Base-by-base conservation (phyloP, 768 basidiomycete genomes). In the Tremella fuciformis region DNA sequence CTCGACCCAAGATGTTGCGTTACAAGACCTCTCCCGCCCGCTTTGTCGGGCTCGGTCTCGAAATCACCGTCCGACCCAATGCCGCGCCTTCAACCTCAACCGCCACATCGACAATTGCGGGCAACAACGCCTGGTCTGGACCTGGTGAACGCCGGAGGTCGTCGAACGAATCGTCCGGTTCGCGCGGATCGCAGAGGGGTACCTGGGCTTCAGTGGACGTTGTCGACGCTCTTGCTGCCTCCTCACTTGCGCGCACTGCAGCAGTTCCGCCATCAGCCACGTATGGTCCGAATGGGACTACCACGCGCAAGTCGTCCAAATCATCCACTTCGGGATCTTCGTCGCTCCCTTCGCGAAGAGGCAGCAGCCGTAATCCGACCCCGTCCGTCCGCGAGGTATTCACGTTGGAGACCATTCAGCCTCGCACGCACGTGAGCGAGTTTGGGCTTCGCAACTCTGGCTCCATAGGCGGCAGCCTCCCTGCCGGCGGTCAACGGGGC, bases 171-270 rank as follows among this genome's bases (percentile, higher is more conserved):
- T 40, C 50, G 34, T 48, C 34, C 18, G 21, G 26, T 11, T 16
- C 29, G 29, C 44, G 47, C 38, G 51, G 13, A 37, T 25, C 50
- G 46, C 44, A 52, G 40, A 42, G 57, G 13, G 67, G 67, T 4
- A 53, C 57, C 9, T 69, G 67, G 67, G 59, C 64, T 16, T 58
- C 59, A 39, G 57, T 69, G 22, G 62, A 65, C 47, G 40, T 65
- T 16, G 47, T 69, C 24, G 64, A 69, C 46, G 44, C 62, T 7
- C 38, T 65, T 2, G 55, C 61, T 25, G 56, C 60, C 7, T 26
- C 60, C 11, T 41, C 51, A 11, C 48, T 53, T 13, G 55, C 59
- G 13, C 49, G 46, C 9, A 46, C 60, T 25, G 13, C 25, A 21
- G 55, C 53, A 16, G 49, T 34, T 6, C 40, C 42, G 16, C 38